Evolutionary conservation across 2,329 filamentous ascomycete genomes (phyloP), one percentile per base, ranked within the genome.

Genomic region (Neurospora crassa): DNA sequence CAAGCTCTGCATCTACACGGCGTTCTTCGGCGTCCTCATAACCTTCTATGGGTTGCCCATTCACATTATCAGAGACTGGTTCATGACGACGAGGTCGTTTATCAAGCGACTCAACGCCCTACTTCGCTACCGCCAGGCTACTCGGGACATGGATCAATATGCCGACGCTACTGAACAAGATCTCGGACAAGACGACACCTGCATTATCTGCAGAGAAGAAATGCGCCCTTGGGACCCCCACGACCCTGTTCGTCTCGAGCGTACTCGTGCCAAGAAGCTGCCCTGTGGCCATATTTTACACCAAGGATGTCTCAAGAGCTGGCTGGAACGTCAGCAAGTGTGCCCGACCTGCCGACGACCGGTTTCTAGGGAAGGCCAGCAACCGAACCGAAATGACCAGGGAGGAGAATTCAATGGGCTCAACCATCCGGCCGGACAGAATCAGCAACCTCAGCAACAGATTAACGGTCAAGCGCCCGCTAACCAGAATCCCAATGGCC

Each of bases 211-310:
- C 80, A 90, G 96, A 73, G 96, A 99, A 79, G 93, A 96, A 74
- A 99, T 99, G 96, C 88, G 89, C 42, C 89, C 91, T 1, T 97
- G 93, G 92, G 81, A 88, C 71, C 82, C 84, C 5, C 79, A 82
- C 82, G 88, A 79, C 83, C 88, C 75, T 85, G 90, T 88, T n/a
- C 86, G 91, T 71, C 90, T 96, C 72, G 94, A 98, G 78, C 88
- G 95, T 70, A 87, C 92, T 71, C 88, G 96, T 24, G 93, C 96
- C 7, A 99, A 99, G 84, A 98, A 97, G 82, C 87, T 99, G 11
- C 96, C 96, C 0, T 99, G 96, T 80, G 94, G 95, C 5, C 96
- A 99, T 78, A 96, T 98, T 47, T 83, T 99, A 47, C 96, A 99
- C 80, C 92, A 97, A 75, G 91, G 94, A 68, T 99, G 96, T 80